Conservation (phyloP, 2,329 filamentous ascomycete species). For the Neophaeococcomyces aloes region DNA sequence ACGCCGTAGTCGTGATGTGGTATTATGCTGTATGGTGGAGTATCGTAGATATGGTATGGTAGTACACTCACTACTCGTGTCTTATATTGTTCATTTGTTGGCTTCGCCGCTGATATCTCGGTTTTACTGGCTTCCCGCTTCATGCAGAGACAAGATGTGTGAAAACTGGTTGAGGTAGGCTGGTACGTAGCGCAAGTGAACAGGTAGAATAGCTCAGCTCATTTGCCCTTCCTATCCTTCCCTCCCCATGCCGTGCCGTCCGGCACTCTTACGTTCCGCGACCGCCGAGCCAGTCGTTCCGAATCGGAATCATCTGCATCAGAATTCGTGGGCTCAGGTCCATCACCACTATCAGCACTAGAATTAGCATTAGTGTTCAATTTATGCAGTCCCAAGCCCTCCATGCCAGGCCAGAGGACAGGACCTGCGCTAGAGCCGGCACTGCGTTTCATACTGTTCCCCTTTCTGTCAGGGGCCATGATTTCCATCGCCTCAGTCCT, state of each 20-base stretch:
- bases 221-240: background rate
- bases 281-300: constrained; percentile 5
- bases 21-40: too few relatives aligned
- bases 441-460: background rate
- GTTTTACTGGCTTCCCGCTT: too few relatives aligned
- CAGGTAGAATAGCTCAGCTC: background rate
- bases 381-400: constrained; percentile 21
- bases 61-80: too few relatives aligned
- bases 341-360: background rate
- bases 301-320: constrained; percentile 1
- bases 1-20: too few relatives aligned
- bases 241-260: constrained; percentile 1
- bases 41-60: too few relatives aligned
- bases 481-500: constrained; percentile 35
- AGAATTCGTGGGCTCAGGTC: constrained; percentile 5
- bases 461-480: constrained; percentile 28
- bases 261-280: constrained; percentile 1
- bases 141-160: too few relatives aligned
- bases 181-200: background rate
- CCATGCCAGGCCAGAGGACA: constrained; percentile 23
- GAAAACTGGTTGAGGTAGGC: too few relatives aligned
- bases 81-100: too few relatives aligned
- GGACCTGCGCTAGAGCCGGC: constrained; percentile 5
- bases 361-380: constrained; percentile 2
- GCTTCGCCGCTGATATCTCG: too few relatives aligned